Evolutionary conservation across 345 rosid genomes (phyloP).

Genomic region (Populus pruinosa): DNA sequence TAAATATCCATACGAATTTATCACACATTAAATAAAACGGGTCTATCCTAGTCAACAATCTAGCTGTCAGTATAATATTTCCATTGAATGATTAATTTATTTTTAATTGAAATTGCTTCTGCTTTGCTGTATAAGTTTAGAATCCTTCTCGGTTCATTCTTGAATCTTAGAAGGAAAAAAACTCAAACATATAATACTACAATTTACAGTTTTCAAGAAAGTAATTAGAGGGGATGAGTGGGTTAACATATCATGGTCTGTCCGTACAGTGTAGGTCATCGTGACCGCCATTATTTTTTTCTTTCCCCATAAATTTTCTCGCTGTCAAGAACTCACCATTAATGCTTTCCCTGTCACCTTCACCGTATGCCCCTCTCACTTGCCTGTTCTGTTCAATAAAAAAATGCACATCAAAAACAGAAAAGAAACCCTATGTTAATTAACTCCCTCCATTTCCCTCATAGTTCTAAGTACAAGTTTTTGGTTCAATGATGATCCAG

Average conservation of each 20-base stretch:
- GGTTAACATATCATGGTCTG: background rate
- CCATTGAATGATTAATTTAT: too few species aligned
- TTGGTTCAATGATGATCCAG: slow-evolving; percentile 21
- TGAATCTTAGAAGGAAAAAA: too few species aligned
- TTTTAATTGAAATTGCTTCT: too few species aligned
- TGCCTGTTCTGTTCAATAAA: slow-evolving; percentile 8
- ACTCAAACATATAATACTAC: too few species aligned
- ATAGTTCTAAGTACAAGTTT: slow-evolving; percentile 18
- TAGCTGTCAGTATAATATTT: too few species aligned
- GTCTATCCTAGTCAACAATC: too few species aligned
- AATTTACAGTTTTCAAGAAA: too few species aligned
- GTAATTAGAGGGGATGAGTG: too few species aligned
- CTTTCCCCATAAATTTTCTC: slow-evolving; percentile 32
- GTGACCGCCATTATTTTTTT: slow-evolving; percentile 26
- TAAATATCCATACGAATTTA: too few species aligned
- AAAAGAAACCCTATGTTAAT: slow-evolving; percentile 17
- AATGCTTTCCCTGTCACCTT: slow-evolving; percentile 46
- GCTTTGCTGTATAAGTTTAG: too few species aligned
- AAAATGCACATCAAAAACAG: slow-evolving; percentile 9
- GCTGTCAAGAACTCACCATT: slow-evolving; percentile 42
- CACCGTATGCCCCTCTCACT: slow-evolving; percentile 12
- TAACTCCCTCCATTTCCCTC: background rate
- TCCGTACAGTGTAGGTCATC: slow-evolving; percentile 33
- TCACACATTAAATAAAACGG: too few species aligned
- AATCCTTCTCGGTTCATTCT: background rate